Evolutionary conservation across 2,329 filamentous ascomycete species (phyloP), one percentile per base, ranked within the genome.

Genomic region (Fusarium nurragi): DNA sequence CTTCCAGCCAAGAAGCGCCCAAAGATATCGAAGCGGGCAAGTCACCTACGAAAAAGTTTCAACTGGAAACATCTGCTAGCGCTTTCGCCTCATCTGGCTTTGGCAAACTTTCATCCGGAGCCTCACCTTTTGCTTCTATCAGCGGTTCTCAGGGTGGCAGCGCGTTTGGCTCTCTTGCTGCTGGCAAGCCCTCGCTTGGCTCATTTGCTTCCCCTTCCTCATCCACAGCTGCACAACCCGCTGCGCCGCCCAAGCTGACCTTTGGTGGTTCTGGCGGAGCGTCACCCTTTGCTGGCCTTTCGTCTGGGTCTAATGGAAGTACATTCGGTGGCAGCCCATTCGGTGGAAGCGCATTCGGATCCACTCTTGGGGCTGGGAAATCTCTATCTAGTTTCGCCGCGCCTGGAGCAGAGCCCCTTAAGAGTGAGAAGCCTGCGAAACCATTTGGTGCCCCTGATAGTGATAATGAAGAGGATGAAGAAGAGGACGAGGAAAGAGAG

Each of bases 361-460:
- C 74, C 26, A 59, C 72, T 5, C 68, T 84, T 7, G 70, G 76
- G 1, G 78, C 80, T 28, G 71, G 74, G 6, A 84, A 83, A 61
- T 71, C 76, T 2, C 77, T 93, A 11, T 84, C 84, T 3, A 90
- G 85, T 67, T 97, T 97, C 77, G 92, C 88, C 38, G 88, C 88
- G 41, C 83, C 88, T 21, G 86, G 84, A 47, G 78, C 51, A 18
- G 77, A 75, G 38, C 54, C 77, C 13, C 77, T 84, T 36, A 83
- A 81, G 71, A 86, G 80, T 56, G 82, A 83, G 59, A 91, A 91
- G 75, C 82, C 87, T 14, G 83, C 84, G 5, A 92, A 87, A 76
- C 85, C 92, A 0, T 95, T 97, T 74, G 93, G 93, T 28, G 90
- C 92, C 13, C 86, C 91, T 2, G 88, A 88, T 36, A 90, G 86